Evolutionary conservation across 2,329 filamentous ascomycete species (phyloP), one percentile per base, ranked within the genome.

Genomic region (Metarhizium rileyi): DNA sequence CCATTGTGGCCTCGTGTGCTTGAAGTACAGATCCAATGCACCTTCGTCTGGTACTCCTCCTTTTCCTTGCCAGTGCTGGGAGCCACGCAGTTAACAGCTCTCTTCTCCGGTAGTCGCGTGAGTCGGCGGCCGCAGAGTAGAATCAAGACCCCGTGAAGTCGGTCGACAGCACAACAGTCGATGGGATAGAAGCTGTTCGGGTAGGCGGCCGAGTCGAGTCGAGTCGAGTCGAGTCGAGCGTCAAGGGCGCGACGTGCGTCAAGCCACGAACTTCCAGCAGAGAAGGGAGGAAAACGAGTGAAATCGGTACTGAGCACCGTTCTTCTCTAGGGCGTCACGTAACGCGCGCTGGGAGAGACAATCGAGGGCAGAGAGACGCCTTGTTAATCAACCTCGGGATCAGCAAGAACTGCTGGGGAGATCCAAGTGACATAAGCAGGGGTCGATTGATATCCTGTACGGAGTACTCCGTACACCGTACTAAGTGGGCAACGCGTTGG

Each of bases 291-390:
- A 46, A 63, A 76, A 74, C 74, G 75, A 78, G 64, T 62, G 76
- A 64, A 78, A 78, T 69, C 62, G 74, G 75, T 63, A 77, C 72
- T 53, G 61, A 77, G 69, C 73, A 73, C 74, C 73, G 50, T 26
- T n/a, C n/a, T n/a, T n/a, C n/a, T n/a, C n/a, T n/a, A 9, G 20
- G 4, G 38, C 22, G 22, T 9, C 44, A 23, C 23, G 43, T 25
- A n/a, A 27, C 27, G 48, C 36, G 27, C 22, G 41, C 42, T 5
- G 30, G n/a, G 46, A 26, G 28, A 26, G 45, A 40, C 33, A 38
- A 41, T 5, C 22, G 35, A 20, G 18, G 10, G 20, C 22, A 12
- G 12, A 42, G n/a, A n/a, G n/a, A n/a, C n/a, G n/a, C n/a, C n/a
- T n/a, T 42, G 38, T 22, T 22, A 42, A 25, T 23, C 10, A 42